phyloP scores from a whole-genome alignment of 208 protist genomes.

The Wallacemonas sp. region DNA sequence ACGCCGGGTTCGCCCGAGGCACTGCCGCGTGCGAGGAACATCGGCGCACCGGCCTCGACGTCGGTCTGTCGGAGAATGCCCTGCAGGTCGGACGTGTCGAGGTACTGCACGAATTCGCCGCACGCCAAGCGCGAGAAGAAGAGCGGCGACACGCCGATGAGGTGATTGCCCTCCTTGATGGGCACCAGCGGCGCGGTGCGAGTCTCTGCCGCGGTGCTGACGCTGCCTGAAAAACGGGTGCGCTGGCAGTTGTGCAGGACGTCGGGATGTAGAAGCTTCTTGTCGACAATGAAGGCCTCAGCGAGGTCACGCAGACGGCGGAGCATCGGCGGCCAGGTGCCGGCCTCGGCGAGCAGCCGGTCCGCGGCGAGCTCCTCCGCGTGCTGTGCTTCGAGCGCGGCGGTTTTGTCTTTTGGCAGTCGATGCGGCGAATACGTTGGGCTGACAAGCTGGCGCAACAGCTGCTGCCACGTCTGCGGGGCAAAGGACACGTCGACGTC shows the following conservation, averaged over 20 bases:
- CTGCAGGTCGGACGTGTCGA: conserved; percentile 36
- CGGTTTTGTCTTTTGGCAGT: conserved; percentile 34
- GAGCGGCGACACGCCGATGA: conserved; percentile 30
- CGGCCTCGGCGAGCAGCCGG: conserved; percentile 14
- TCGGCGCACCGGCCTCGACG: conserved; percentile 19
- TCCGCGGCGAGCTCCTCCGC: conserved; percentile 21
- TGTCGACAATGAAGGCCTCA: conserved; percentile 63
- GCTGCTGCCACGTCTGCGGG: conserved; percentile 41
- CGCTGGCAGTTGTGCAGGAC: conserved; percentile 32
- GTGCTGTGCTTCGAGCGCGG: conserved; percentile 6
- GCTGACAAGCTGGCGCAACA: conserved; percentile 59
- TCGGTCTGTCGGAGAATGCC: conserved; percentile 26
- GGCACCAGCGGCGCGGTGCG: neutral
- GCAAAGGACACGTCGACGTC: conserved; percentile 20
- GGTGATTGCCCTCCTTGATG: neutral
- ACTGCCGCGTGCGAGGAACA: conserved; percentile 44
- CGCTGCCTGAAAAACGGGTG: neutral
- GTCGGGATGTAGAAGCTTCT: conserved; percentile 61
- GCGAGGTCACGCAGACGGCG: conserved; percentile 63
- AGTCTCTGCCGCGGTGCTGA: neutral
- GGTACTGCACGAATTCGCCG: conserved; percentile 58
- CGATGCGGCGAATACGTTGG: conserved; percentile 72
- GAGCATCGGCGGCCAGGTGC: conserved; percentile 44
- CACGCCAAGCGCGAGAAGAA: conserved; percentile 62
- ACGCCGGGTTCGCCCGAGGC: conserved; percentile 48